A percentile compares a stretch with the other conserved stretches of the same genome.
Conservation (phyloP, 1,139 yeast genomes). For the Yamadazyma jaroonii region DNA sequence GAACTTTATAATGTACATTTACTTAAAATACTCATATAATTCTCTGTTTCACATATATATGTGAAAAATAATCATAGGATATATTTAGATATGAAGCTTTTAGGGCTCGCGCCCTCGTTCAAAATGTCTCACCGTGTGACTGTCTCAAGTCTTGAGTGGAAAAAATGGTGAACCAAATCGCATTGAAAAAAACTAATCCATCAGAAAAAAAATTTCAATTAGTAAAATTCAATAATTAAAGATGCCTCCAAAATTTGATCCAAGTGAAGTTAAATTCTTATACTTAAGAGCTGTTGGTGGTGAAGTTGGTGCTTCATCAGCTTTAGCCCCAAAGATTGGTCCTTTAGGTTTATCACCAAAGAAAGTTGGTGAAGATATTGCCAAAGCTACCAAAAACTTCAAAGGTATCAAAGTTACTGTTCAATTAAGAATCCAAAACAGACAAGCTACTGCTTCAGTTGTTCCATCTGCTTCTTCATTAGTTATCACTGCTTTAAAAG, state of each 20-base stretch:
- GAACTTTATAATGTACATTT: constrained; percentile 31
- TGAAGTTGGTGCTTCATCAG: constrained; percentile 99
- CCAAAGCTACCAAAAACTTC: constrained; percentile 99
- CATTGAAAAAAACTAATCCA: constrained; percentile 4
- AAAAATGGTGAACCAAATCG: constrained; percentile 1
- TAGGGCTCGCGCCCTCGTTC: not conserved
- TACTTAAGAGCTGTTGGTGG: constrained; percentile 99
- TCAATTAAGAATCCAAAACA: constrained; percentile 98
- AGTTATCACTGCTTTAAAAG: constrained; percentile 98
- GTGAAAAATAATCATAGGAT: not conserved
- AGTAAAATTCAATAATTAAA: constrained; percentile 18
- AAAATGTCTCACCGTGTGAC: not conserved
- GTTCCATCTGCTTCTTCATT: constrained; percentile 99
- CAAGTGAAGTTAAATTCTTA: constrained; percentile 96
- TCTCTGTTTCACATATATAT: too few species aligned
- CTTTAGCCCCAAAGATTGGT: constrained; percentile 99
- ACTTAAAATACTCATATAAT: not conserved
- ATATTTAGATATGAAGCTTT: too few species aligned
- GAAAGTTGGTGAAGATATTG: constrained; percentile 99
- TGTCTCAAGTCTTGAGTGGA: not conserved
- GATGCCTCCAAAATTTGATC: constrained; percentile 98
- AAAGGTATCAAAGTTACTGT: constrained; percentile 99
- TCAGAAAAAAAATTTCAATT: constrained; percentile 15
- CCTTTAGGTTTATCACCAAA: constrained; percentile 99
- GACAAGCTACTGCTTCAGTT: constrained; percentile 99